These are phyloP conservation scores for Iberis pinnata DNA, from an alignment of 345 rosid genomes.

Conservation along the genomic window DNA sequence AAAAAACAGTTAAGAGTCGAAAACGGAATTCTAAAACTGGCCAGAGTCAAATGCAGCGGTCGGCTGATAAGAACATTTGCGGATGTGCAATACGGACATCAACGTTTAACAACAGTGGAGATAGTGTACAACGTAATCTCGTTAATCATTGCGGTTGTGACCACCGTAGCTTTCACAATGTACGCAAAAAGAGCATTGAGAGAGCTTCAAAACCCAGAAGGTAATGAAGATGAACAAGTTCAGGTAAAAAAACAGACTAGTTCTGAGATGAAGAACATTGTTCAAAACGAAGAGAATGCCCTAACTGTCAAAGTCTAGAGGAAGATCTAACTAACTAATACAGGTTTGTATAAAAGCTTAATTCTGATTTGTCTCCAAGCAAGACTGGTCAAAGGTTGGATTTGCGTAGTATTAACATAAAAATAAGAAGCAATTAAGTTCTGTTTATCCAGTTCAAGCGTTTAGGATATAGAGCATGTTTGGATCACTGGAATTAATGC, in stretches of 20 bases:
- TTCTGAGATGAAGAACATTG: constrained; percentile 40
- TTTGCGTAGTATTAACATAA: too few relatives aligned
- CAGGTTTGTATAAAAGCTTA: too few relatives aligned
- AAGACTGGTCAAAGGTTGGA: too few relatives aligned
- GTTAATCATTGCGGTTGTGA: constrained; percentile 50
- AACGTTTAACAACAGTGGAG: constrained; percentile 51
- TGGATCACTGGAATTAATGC: too few relatives aligned
- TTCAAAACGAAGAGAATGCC: constrained; percentile 27
- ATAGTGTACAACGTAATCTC: constrained; percentile 62
- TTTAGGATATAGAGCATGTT: too few relatives aligned
- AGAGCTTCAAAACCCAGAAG: constrained; percentile 42
- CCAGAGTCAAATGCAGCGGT: not conserved
- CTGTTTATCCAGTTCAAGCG: too few relatives aligned
- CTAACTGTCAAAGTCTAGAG: too few relatives aligned
- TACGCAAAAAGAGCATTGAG: constrained; percentile 53
- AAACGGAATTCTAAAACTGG: too few relatives aligned
- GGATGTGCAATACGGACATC: constrained; percentile 59
- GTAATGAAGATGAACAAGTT: constrained; percentile 22
- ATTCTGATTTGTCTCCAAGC: too few relatives aligned
- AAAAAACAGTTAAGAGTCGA: too few relatives aligned
- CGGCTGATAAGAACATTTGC: constrained; percentile 24
- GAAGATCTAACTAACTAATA: too few relatives aligned
- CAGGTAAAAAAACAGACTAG: constrained; percentile 7
- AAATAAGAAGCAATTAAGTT: too few relatives aligned
- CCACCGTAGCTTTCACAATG: constrained; percentile 59